Base-by-base conservation (phyloP, 495 filamentous ascomycete genomes). In the Xylaria acuta region DNA sequence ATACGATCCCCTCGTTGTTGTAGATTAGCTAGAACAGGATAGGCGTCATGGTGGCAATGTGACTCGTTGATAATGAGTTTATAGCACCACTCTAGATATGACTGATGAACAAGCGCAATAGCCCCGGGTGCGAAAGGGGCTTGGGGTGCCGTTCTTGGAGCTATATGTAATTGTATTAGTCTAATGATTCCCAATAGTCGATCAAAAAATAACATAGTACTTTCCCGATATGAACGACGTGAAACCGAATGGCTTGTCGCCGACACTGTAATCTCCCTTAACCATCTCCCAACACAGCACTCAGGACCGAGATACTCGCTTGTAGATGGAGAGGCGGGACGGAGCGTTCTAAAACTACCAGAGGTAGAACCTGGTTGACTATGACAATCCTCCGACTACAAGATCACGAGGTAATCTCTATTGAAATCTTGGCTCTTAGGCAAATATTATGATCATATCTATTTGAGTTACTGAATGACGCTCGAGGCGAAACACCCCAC, bases 1-100 rank as follows among this genome's bases (percentile, higher is more conserved):
- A 2, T 86, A 84, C 67, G 70, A 73, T 5, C 84, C 85, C 83
- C 72, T 87, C 72, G 74, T 77, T 75, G 83, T 86, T 30, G 69
- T 84, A 5, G 84, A 86, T 69, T 84, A 66, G 20, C 9, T 30
- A 4, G 41, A 64, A 27, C 25, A 7, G 12, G 62, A 41, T 25
- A 5, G 59, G 14, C 9, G 4, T 41, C n/a, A 25, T 12, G 36
- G 18, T 41, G 20, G 20, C 6, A 41, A 63, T n/a, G 8, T 3
- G 5, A 27, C 11, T 6, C 27, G 25, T 56, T 27, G 12, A 32
- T 16, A 11, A 56, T 22, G 56, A 59, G 30, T 30, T 20, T 38
- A 11, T 8, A 16, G 22, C 56, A 34, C 34, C 3, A 20, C 32
- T 38, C 22, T 38, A 5, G 32, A 20, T 38, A 59, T 59, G 32